A percentile compares a stretch with the other conserved stretches of the same genome.
These are phyloP conservation scores for Phytophthora citrophthora DNA, from an alignment of 352 stramenopile genomes.

Conservation along the genomic window DNA sequence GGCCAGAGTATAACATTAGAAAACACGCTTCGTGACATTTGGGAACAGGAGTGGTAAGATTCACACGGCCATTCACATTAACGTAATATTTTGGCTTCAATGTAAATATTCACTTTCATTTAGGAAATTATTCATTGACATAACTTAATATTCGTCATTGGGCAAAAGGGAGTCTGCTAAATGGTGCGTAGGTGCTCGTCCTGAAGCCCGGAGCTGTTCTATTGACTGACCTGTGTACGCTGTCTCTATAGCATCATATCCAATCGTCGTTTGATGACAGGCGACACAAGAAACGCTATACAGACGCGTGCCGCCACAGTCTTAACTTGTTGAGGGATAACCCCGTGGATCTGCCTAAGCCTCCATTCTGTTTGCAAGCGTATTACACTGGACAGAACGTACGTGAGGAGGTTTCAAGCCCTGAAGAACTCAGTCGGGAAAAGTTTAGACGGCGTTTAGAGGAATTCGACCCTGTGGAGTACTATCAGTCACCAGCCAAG, in stretches of 20 bases:
- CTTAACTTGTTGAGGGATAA: constrained; percentile 46
- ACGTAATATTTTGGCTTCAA: too few species aligned
- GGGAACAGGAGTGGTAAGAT: too few species aligned
- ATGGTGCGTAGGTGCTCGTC: constrained; percentile 29
- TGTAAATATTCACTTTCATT: not conserved
- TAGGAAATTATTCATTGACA: constrained; percentile 8
- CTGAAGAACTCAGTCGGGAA: constrained; percentile 41
- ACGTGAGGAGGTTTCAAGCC: constrained; percentile 20
- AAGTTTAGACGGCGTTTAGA: constrained; percentile 48
- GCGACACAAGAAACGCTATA: constrained; percentile 55
- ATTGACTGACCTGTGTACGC: constrained; percentile 12
- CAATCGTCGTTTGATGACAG: constrained; percentile 47
- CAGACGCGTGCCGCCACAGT: constrained; percentile 60
- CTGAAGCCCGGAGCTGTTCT: not conserved
- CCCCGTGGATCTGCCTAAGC: constrained; percentile 46
- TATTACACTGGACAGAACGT: constrained; percentile 23
- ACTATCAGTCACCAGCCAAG: constrained; percentile 40
- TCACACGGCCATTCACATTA: too few species aligned
- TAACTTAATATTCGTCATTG: constrained; percentile 24
- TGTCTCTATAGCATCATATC: constrained; percentile 44
- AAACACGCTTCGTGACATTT: too few species aligned
- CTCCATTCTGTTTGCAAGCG: constrained; percentile 7
- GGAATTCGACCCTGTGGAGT: constrained; percentile 52
- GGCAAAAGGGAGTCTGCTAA: constrained; percentile 9
- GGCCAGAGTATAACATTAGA: too few species aligned